Conservation (phyloP, 495 filamentous ascomycete genomes). For the Saxispiralis lemnorum region DNA sequence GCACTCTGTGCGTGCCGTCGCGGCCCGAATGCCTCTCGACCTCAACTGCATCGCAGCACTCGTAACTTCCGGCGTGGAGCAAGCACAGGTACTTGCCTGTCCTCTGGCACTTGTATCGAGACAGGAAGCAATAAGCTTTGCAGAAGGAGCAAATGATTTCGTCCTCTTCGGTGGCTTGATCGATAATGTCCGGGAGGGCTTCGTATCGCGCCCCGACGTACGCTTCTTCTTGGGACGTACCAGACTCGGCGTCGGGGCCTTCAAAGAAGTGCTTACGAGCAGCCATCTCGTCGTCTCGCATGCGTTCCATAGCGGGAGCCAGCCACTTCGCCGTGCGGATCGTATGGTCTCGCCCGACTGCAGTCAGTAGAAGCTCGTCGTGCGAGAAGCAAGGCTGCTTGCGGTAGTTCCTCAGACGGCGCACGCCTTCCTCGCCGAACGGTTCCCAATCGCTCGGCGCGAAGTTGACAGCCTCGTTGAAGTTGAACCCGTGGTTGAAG, state of each 20-base stretch:
- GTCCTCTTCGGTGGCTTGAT: slow-evolving; percentile 36
- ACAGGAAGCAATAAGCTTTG: slow-evolving; percentile 83
- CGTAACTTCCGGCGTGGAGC: slow-evolving; percentile 53
- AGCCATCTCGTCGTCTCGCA: slow-evolving; percentile 51
- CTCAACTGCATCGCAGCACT: slow-evolving; percentile 56
- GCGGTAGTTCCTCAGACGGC: slow-evolving; percentile 72
- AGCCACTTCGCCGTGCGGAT: slow-evolving; percentile 94
- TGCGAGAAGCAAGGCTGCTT: slow-evolving; percentile 93
- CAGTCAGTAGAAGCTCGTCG: slow-evolving; percentile 86
- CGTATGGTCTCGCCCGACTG: slow-evolving; percentile 55
- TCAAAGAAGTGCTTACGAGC: slow-evolving; percentile 45
- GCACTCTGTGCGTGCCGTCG: slow-evolving; percentile 32
- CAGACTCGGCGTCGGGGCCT: slow-evolving; percentile 6
- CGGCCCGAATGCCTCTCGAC: slow-evolving; percentile 29
- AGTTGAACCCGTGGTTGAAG: slow-evolving; percentile 66
- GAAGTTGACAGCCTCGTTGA: slow-evolving; percentile 98
- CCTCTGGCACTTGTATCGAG: slow-evolving; percentile 66
- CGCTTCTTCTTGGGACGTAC: not conserved
- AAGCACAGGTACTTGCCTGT: slow-evolving; percentile 65
- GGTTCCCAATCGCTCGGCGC: slow-evolving; percentile 95
- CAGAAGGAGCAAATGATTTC: slow-evolving; percentile 83
- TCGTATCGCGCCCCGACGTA: slow-evolving; percentile 7
- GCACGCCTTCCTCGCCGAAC: slow-evolving; percentile 70
- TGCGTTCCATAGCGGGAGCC: slow-evolving; percentile 64
- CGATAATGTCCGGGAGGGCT: slow-evolving; percentile 15